phyloP scores from a whole-genome alignment of 2,329 filamentous ascomycete genomes.

The Exophiala sp. region DNA sequence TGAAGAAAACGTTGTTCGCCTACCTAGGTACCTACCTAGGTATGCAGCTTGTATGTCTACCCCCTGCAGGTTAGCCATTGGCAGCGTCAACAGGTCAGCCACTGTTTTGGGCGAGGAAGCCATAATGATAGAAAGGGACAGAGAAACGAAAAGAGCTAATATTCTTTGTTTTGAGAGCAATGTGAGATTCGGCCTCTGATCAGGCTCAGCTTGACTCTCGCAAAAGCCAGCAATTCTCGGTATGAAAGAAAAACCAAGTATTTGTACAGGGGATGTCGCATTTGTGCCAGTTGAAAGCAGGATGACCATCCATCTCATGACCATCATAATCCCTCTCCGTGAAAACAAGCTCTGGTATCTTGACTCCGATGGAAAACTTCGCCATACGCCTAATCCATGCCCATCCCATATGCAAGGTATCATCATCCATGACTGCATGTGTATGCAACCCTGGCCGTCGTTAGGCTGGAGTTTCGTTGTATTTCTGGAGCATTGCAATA shows the following conservation, averaged over 20 bases:
- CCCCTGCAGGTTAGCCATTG: no score
- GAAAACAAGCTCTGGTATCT: background rate
- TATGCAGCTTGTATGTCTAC: no score
- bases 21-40: no score
- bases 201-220: background rate
- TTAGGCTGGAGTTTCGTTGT: conserved; percentile 17
- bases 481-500: conserved; percentile 19
- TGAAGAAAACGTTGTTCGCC: no score
- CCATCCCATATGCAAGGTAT: background rate
- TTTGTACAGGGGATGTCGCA: background rate
- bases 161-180: background rate
- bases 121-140: no score
- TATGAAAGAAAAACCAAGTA: background rate
- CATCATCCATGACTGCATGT: background rate
- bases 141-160: background rate
- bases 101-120: no score
- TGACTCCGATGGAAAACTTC: background rate
- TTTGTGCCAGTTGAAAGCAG: background rate
- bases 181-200: background rate
- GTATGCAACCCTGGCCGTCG: background rate
- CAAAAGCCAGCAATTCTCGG: background rate
- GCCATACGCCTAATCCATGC: background rate
- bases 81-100: no score
- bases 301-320: background rate
- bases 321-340: background rate